These are phyloP conservation scores for Chalciporus pseudorubinellus DNA, from an alignment of 768 basidiomycete genomes.

Conservation along the genomic window DNA sequence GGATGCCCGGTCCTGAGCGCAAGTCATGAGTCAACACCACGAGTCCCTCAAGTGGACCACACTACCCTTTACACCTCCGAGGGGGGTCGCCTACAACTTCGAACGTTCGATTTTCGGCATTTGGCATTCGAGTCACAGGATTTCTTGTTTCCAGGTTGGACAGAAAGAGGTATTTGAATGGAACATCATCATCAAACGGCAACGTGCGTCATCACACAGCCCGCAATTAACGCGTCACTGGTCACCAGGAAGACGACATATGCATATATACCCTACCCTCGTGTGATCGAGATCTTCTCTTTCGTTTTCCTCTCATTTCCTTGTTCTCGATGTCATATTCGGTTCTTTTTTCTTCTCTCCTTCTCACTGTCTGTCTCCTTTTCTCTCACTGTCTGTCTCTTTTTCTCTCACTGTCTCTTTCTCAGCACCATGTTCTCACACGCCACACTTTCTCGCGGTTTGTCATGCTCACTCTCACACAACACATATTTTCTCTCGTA, in stretches of 20 bases:
- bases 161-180: not conserved
- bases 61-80: too few relatives aligned
- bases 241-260: not conserved
- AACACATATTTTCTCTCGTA: conserved; percentile 3
- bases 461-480: not conserved
- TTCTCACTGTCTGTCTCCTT: not conserved
- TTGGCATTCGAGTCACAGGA: not conserved
- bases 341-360: not conserved
- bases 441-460: not conserved
- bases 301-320: not conserved
- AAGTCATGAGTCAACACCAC: conserved; percentile 14
- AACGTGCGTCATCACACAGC: not conserved
- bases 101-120: not conserved
- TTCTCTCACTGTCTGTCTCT: not conserved
- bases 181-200: not conserved
- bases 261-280: conserved; percentile 22
- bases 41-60: not conserved
- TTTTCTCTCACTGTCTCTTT: not conserved
- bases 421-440: not conserved
- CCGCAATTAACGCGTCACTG: not conserved
- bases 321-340: not conserved
- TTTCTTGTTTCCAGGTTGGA: not conserved
- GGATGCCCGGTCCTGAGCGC: conserved; percentile 36
- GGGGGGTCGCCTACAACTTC: not conserved
- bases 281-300: not conserved